Percentiles rank a stretch among this genome's conserved stretches.
Conservation (phyloP, 805 yeast genomes). For the Starmerella asiatica region DNA sequence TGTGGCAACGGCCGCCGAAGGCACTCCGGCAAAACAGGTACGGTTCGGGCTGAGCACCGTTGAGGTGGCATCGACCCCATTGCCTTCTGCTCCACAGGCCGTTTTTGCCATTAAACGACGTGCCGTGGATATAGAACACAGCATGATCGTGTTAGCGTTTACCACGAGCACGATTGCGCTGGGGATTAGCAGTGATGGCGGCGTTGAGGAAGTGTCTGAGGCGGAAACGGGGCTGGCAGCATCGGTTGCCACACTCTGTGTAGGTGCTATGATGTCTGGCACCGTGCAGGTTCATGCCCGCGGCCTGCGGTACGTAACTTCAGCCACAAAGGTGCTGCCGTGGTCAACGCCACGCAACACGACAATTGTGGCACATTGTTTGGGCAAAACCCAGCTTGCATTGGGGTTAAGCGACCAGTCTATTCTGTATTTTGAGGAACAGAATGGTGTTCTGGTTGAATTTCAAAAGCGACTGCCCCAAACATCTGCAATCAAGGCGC, state of each 20-base stretch:
- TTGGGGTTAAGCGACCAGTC: slow-evolving; percentile 62
- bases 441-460: slow-evolving; percentile 55
- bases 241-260: slow-evolving; percentile 48
- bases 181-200: slow-evolving; percentile 51
- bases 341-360: slow-evolving; percentile 76
- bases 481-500: slow-evolving; percentile 15
- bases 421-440: slow-evolving; percentile 70
- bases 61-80: slow-evolving; percentile 56
- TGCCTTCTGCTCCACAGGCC: slow-evolving; percentile 46
- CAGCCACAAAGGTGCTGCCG: slow-evolving; percentile 31
- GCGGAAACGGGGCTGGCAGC: slow-evolving; percentile 48
- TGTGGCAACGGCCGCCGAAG: slow-evolving; percentile 26
- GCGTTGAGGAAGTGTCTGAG: slow-evolving; percentile 49
- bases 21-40: background rate
- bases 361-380: slow-evolving; percentile 42
- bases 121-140: slow-evolving; percentile 38
- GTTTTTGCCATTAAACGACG: slow-evolving; percentile 51
- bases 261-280: slow-evolving; percentile 55
- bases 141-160: slow-evolving; percentile 52
- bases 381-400: slow-evolving; percentile 55
- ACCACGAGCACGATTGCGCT: slow-evolving; percentile 52
- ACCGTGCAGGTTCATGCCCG: slow-evolving; percentile 59
- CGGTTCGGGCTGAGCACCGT: slow-evolving; percentile 45
- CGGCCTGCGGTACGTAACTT: slow-evolving; percentile 50
- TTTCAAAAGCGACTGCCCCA: slow-evolving; percentile 48